Evolutionary conservation across 1,139 yeast genomes (phyloP).

Genomic region (Pichia sp.): DNA sequence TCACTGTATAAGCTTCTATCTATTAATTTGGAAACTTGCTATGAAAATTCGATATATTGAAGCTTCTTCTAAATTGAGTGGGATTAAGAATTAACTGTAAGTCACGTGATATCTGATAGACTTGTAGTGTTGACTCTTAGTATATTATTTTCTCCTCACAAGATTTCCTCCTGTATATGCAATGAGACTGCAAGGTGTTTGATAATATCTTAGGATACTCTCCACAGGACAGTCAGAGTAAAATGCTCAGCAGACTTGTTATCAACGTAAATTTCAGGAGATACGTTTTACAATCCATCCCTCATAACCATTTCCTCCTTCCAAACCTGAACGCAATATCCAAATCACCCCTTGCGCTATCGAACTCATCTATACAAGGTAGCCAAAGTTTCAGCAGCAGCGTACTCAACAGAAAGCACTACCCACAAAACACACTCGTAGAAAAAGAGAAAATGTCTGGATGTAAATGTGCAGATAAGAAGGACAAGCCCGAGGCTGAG

Average conservation of each 20-base stretch:
- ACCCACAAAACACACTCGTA: not conserved
- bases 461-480: conserved; percentile 17
- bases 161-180: too few relatives aligned
- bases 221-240: too few relatives aligned
- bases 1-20: not conserved
- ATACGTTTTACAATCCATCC: too few relatives aligned
- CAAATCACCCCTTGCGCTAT: not conserved
- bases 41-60: too few relatives aligned
- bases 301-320: too few relatives aligned
- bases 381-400: not conserved
- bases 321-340: not conserved
- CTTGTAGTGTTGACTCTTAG: too few relatives aligned
- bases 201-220: too few relatives aligned
- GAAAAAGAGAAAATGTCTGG: conserved; percentile 1
- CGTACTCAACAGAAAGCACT: not conserved
- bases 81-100: too few relatives aligned
- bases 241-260: too few relatives aligned
- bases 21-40: not conserved
- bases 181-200: too few relatives aligned
- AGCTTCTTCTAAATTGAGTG: not conserved
- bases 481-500: not conserved
- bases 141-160: too few relatives aligned
- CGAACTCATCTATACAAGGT: not conserved
- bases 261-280: too few relatives aligned
- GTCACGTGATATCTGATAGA: not conserved